A percentile compares a stretch with the other conserved stretches of the same genome.
These are phyloP conservation scores for Terfezia boudieri DNA, from an alignment of 495 filamentous ascomycete species.

Conservation along the genomic window DNA sequence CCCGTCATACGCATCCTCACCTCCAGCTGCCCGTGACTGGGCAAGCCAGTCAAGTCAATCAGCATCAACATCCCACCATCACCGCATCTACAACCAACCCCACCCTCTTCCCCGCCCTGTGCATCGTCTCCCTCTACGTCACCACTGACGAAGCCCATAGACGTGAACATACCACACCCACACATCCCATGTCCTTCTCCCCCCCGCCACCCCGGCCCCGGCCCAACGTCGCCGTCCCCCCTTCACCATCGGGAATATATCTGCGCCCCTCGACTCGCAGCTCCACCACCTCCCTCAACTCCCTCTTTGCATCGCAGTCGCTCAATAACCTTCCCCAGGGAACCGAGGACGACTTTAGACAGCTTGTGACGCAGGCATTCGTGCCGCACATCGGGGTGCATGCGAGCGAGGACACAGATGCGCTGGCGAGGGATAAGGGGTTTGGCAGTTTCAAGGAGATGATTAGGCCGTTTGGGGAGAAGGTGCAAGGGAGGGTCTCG, in stretches of 20 bases:
- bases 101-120: not conserved
- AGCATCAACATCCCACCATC: too few species aligned
- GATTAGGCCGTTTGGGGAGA: slow-evolving; percentile 78
- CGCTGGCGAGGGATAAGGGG: slow-evolving; percentile 62
- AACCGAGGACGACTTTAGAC: not conserved
- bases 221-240: slow-evolving; percentile 5
- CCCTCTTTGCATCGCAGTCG: slow-evolving; percentile 7
- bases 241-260: slow-evolving; percentile 11
- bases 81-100: not conserved
- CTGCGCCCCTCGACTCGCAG: slow-evolving; percentile 9
- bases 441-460: slow-evolving; percentile 67
- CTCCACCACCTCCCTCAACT: slow-evolving; percentile 15
- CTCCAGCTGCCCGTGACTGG: too few species aligned
- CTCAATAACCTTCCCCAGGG: not conserved
- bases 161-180: not conserved
- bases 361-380: slow-evolving; percentile 56
- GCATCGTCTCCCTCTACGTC: not conserved
- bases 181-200: slow-evolving; percentile 1
- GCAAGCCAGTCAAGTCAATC: too few species aligned
- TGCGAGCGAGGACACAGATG: slow-evolving; percentile 61
- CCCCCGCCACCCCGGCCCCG: slow-evolving; percentile 7
- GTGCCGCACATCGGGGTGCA: slow-evolving; percentile 71
- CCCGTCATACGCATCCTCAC: too few species aligned
- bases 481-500: slow-evolving; percentile 63
- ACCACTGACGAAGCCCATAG: not conserved